Evolutionary conservation across 345 rosid species (phyloP).

Genomic region (Gossypium arboreum): DNA sequence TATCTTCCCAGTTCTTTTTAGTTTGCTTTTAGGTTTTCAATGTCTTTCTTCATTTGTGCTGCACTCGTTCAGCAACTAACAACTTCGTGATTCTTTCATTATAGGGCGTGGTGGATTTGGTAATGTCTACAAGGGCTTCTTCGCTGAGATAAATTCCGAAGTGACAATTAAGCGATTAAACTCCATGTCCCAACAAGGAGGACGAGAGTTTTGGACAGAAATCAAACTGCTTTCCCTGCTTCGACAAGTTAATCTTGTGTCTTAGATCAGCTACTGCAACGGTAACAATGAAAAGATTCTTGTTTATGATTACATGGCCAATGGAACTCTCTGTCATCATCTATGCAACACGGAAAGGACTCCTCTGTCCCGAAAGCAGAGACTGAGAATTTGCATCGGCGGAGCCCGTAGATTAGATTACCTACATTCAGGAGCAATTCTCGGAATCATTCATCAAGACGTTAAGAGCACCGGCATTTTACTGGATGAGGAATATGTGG

Average conservation of each 20-base stretch:
- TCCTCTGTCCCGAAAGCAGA: conserved; percentile 34
- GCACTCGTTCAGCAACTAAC: too few relatives aligned
- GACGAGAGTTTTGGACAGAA: not conserved
- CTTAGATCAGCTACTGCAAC: too few relatives aligned
- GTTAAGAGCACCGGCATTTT: conserved; percentile 39
- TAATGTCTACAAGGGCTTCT: conserved; percentile 31
- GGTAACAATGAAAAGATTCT: not conserved
- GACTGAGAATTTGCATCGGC: conserved; percentile 35
- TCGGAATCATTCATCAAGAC: conserved; percentile 31
- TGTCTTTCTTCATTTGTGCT: too few relatives aligned
- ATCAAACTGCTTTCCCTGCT: not conserved
- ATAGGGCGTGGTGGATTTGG: conserved; percentile 29
- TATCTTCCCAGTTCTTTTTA: too few relatives aligned
- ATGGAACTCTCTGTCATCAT: conserved; percentile 30
- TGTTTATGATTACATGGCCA: conserved; percentile 32
- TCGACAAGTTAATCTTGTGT: too few relatives aligned
- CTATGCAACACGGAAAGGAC: conserved; percentile 21
- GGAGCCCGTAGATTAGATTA: conserved; percentile 35
- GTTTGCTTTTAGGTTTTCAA: too few relatives aligned
- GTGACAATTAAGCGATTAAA: conserved; percentile 28
- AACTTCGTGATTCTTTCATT: too few relatives aligned
- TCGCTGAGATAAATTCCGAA: conserved; percentile 23
- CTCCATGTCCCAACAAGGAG: not conserved
- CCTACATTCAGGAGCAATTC: conserved; percentile 29
- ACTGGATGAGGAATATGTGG: conserved; percentile 30